Evolutionary conservation across 345 rosid species (phyloP), one percentile per base, ranked within the genome.

Genomic region (Citrus glauca): DNA sequence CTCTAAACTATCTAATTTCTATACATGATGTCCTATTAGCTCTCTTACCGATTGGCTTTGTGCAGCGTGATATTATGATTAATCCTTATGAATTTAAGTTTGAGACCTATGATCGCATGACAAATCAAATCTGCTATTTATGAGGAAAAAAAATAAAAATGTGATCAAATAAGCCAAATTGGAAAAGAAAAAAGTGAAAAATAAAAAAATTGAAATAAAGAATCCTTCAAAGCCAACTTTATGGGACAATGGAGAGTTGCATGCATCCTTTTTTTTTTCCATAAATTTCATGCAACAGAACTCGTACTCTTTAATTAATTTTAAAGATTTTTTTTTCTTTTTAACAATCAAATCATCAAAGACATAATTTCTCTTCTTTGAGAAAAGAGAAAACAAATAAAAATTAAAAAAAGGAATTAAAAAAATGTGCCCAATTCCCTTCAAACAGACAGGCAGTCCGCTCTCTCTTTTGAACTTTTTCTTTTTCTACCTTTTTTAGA

Each of bases 371-470:
- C 73, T 78, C 70, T 73, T 80, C 77, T 78, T 86, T 65, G 42
- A 79, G 73, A 72, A 38, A 59, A 61, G 42, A 68, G 50, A 16
- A 27, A 68, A 72, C 6, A 60, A 78, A 64, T 1, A 5, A 74
- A 77, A 70, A 40, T 69, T 28, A 62, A 30, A 30, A 79, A 79
- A 14, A 3, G 53, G 74, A 73, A 37, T 57, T 66, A 77, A 73
- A 56, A 67, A 71, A 37, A 87, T 75, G 72, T 84, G 81, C 72
- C 87, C 89, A 77, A 79, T 81, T 81, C 86, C 80, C 81, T 88
- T 88, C 86, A 84, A 84, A 87, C 89, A 85, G 90, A 90, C 89
- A 89, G 78, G 22, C 84, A 79, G 88, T 86, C 85, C 50, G 42
- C 71, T 57, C 78, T 76, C 56, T 33, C 72, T 84, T 78, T 72